Conservation (phyloP, 495 filamentous ascomycete genomes). For the Podospora anserina region DNA sequence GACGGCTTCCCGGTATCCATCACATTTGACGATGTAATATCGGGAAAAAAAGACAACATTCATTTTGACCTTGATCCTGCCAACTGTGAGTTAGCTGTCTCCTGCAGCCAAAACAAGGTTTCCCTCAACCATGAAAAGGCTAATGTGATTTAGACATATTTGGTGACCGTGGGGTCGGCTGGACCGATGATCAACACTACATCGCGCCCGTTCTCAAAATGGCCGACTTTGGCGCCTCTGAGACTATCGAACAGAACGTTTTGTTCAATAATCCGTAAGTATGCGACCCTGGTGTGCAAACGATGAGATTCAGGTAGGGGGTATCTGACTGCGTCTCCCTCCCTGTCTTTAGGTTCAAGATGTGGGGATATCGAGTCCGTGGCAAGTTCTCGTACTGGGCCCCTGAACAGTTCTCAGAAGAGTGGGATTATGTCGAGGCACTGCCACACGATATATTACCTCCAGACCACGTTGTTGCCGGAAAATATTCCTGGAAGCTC, state of each 20-base stretch:
- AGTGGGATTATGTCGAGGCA: not conserved
- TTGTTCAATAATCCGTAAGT: not conserved
- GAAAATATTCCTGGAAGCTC: not conserved
- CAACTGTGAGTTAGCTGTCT: not conserved
- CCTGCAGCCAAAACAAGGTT: too few relatives aligned
- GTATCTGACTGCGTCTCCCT: too few relatives aligned
- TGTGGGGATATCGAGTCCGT: not conserved
- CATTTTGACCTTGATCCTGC: not conserved
- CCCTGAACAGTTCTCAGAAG: not conserved
- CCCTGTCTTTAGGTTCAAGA: not conserved
- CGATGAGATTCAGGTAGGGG: too few relatives aligned
- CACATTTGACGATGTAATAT: not conserved
- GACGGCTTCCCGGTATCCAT: too few relatives aligned
- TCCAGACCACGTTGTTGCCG: not conserved
- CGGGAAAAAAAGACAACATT: not conserved
- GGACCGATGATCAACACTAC: not conserved
- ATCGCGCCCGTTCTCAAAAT: not conserved
- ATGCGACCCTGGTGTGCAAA: too few relatives aligned
- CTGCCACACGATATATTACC: not conserved
- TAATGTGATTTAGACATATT: not conserved
- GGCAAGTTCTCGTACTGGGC: not conserved
- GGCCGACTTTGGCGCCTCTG: not conserved
- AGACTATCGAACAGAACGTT: not conserved
- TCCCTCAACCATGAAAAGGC: too few relatives aligned
- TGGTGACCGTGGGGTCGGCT: not conserved